phyloP scores from a whole-genome alignment of 768 basidiomycete genomes.

The Mycena haematopus region DNA sequence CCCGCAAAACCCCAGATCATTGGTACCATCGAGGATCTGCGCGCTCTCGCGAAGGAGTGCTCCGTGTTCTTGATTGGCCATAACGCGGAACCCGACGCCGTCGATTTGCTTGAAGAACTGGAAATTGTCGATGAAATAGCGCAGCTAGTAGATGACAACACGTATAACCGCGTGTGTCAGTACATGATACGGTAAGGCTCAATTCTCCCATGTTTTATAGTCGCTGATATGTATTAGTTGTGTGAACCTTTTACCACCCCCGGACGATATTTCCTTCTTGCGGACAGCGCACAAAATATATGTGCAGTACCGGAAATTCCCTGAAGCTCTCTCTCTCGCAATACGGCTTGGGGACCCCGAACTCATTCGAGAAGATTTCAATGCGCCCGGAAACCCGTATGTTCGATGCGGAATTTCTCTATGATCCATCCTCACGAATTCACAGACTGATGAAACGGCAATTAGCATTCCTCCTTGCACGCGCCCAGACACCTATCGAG shows the following conservation, averaged over 20 bases:
- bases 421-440: not conserved
- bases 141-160: slow-evolving; percentile 84
- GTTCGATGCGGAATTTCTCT: slow-evolving; percentile 37
- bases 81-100: slow-evolving; percentile 98
- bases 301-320: slow-evolving; percentile 83
- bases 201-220: not conserved
- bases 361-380: slow-evolving; percentile 86
- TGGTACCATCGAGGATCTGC: slow-evolving; percentile 77
- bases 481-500: slow-evolving; percentile 88
- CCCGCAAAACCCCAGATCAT: slow-evolving; percentile 44
- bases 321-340: slow-evolving; percentile 87
- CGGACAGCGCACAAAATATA: slow-evolving; percentile 90
- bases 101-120: slow-evolving; percentile 92
- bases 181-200: slow-evolving; percentile 89
- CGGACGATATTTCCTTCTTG: slow-evolving; percentile 91
- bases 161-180: slow-evolving; percentile 86
- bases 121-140: slow-evolving; percentile 86
- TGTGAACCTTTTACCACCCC: slow-evolving; percentile 88
- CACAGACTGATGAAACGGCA: slow-evolving; percentile 89
- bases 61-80: slow-evolving; percentile 89
- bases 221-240: slow-evolving; percentile 54
- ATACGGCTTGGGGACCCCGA: slow-evolving; percentile 83
- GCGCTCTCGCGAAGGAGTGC: slow-evolving; percentile 79
- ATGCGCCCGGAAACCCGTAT: slow-evolving; percentile 86
- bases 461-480: slow-evolving; percentile 91